Percentiles rank a stretch among this genome's conserved stretches.
Evolutionary conservation across 2,329 filamentous ascomycete genomes (phyloP).

Genomic region (Fusarium bactridioides): DNA sequence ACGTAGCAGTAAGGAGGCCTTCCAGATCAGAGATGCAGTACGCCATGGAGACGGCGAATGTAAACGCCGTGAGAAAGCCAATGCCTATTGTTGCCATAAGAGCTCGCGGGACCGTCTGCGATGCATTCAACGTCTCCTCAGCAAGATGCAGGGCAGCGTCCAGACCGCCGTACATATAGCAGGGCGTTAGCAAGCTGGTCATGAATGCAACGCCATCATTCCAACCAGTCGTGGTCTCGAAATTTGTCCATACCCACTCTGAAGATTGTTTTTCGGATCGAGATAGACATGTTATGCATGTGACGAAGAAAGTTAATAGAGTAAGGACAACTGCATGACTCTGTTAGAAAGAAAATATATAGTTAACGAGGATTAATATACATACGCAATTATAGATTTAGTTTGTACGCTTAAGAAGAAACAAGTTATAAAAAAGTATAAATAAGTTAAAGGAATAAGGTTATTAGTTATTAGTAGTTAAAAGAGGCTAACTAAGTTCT

Average conservation of each 20-base stretch:
- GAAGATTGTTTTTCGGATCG: neutral
- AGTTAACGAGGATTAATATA: neutral
- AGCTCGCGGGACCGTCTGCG: neutral
- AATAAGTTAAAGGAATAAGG: no score
- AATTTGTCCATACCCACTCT: neutral
- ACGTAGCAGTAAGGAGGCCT: neutral
- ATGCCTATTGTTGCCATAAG: neutral
- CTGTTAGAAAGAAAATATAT: rapidly evolving
- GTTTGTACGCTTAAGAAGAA: neutral
- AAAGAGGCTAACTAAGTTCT: no score
- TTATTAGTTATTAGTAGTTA: no score
- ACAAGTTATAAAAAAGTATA: neutral
- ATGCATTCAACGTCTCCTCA: neutral
- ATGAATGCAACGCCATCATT: neutral
- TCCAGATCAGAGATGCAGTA: neutral
- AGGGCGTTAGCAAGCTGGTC: neutral
- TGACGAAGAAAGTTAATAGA: neutral
- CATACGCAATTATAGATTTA: neutral
- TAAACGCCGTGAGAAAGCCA: neutral
- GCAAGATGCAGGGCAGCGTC: neutral
- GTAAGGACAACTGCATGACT: neutral
- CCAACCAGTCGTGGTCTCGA: neutral
- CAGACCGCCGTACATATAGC: neutral
- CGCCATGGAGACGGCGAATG: neutral
- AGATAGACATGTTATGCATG: neutral